Evolutionary conservation across 2,329 filamentous ascomycete genomes (phyloP).

Genomic region (Fusarium subtropicale): DNA sequence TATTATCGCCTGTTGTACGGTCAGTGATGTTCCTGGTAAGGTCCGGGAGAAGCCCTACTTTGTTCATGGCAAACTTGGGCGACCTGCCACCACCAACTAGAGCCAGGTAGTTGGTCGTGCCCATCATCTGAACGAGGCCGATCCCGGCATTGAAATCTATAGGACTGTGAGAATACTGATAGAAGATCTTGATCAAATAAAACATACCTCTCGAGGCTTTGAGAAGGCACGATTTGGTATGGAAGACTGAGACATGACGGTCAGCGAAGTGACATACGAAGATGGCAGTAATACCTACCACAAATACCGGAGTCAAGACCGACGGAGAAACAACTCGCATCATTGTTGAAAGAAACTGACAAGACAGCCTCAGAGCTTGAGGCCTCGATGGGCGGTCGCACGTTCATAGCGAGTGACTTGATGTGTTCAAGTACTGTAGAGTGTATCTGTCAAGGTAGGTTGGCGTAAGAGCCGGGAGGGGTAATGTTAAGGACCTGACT

Average conservation of each 20-base stretch:
- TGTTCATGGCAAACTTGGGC: slow-evolving; percentile 88
- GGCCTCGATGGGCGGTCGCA: slow-evolving; percentile 84
- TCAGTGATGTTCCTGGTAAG: slow-evolving; percentile 2
- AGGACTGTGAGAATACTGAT: slow-evolving; percentile 2
- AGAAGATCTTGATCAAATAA: neutral
- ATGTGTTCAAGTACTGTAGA: slow-evolving; percentile 13
- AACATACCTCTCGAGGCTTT: slow-evolving; percentile 65
- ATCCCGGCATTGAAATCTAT: slow-evolving; percentile 84
- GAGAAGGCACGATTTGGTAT: slow-evolving; percentile 76
- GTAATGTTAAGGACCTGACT: slow-evolving; percentile 15
- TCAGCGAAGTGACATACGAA: slow-evolving; percentile 23
- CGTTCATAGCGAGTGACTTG: slow-evolving; percentile 75
- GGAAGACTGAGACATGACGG: slow-evolving; percentile 68
- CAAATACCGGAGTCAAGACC: slow-evolving; percentile 88
- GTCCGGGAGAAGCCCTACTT: slow-evolving; percentile 60
- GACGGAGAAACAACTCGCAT: slow-evolving; percentile 86
- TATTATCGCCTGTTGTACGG: slow-evolving; percentile 73
- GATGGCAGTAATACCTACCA: slow-evolving; percentile 63
- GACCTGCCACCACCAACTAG: slow-evolving; percentile 88
- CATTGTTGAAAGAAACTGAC: slow-evolving; percentile 86
- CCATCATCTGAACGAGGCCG: slow-evolving; percentile 86
- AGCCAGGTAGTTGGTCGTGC: slow-evolving; percentile 86
- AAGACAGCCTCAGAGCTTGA: slow-evolving; percentile 80
- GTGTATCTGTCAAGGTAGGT: slow-evolving; percentile 6
- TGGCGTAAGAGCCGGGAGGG: slow-evolving; percentile 29